A percentile compares a stretch with the other conserved stretches of the same genome.
phyloP scores from a whole-genome alignment of 2,329 filamentous ascomycete genomes.

The Fusarium sp. region DNA sequence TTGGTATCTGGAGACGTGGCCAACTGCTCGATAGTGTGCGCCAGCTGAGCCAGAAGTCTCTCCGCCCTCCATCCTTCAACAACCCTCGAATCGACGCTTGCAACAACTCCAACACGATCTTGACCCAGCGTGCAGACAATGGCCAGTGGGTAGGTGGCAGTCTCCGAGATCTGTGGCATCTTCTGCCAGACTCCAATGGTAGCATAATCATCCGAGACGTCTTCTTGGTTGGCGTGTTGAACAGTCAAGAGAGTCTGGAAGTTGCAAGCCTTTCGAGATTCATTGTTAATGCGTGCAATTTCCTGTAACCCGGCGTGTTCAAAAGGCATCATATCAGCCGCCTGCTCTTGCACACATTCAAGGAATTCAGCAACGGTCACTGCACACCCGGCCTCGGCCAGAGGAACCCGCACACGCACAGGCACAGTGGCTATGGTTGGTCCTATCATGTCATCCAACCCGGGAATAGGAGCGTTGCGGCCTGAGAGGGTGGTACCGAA shows the following conservation, averaged over 20 bases:
- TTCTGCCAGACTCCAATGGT: constrained; percentile 10
- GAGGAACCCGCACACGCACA: not conserved
- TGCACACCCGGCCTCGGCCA: not conserved
- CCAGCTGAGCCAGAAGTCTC: constrained; percentile 11
- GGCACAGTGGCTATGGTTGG: constrained; percentile 5
- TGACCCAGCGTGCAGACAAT: constrained; percentile 12
- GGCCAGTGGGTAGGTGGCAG: constrained; percentile 15
- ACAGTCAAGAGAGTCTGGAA: constrained; percentile 13
- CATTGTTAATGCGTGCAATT: constrained; percentile 7
- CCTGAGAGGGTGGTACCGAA: constrained; percentile 57
- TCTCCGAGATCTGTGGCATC: constrained; percentile 3
- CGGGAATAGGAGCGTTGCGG: constrained; percentile 39
- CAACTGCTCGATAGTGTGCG: not conserved
- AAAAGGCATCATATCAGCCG: constrained; percentile 21
- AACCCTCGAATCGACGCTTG: constrained; percentile 10
- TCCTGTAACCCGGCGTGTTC: constrained; percentile 16
- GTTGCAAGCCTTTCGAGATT: constrained; percentile 11
- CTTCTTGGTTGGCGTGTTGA: not conserved
- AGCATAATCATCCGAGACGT: not conserved
- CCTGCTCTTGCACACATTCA: constrained; percentile 11
- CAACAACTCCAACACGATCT: not conserved
- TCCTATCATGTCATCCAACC: not conserved
- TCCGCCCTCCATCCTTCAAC: not conserved
- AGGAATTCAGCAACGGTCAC: constrained; percentile 10
- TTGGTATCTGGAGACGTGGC: not conserved